Conservation (phyloP, 345 rosid genomes). For the Syzygium grande region DNA sequence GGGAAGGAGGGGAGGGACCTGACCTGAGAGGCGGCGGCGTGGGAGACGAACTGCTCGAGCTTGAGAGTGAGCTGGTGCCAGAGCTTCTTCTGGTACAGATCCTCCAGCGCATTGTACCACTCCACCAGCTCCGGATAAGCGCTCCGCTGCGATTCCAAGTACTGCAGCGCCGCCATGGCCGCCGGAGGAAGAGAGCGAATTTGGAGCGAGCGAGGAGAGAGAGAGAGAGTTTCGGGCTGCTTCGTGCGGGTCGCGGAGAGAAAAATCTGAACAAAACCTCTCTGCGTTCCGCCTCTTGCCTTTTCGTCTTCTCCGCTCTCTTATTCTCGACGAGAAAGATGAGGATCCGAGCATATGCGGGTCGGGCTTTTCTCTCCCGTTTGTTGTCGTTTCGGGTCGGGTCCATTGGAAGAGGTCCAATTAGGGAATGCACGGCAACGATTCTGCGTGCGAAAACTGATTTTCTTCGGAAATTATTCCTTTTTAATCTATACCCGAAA, state of each 20-base stretch:
- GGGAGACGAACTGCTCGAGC: slow-evolving; percentile 95
- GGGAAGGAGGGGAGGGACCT: background rate
- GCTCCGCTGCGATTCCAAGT: slow-evolving; percentile 62
- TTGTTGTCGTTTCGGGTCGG: background rate
- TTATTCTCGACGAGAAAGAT: slow-evolving; percentile 7
- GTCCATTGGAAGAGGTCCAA: background rate
- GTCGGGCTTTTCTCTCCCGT: background rate
- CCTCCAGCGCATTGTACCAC: slow-evolving; percentile 85
- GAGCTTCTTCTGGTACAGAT: slow-evolving; percentile 99
- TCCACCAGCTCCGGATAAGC: slow-evolving; percentile 81
- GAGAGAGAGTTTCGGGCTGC: background rate
- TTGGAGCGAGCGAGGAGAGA: background rate
- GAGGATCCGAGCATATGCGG: background rate
- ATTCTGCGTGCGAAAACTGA: too few species aligned
- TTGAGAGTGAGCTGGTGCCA: slow-evolving; percentile 99
- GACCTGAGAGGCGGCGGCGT: slow-evolving; percentile 78
- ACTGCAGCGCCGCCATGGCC: slow-evolving; percentile 86
- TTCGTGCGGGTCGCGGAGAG: background rate
- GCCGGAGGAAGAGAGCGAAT: background rate
- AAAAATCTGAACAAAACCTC: background rate
- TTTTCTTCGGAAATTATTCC: too few species aligned
- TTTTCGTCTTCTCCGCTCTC: background rate
- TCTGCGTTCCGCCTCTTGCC: background rate
- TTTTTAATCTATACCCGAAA: too few species aligned
- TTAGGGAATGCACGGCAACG: too few species aligned